Conservation (phyloP, 2,329 filamentous ascomycete genomes). For the Diaporthe australafricana region DNA sequence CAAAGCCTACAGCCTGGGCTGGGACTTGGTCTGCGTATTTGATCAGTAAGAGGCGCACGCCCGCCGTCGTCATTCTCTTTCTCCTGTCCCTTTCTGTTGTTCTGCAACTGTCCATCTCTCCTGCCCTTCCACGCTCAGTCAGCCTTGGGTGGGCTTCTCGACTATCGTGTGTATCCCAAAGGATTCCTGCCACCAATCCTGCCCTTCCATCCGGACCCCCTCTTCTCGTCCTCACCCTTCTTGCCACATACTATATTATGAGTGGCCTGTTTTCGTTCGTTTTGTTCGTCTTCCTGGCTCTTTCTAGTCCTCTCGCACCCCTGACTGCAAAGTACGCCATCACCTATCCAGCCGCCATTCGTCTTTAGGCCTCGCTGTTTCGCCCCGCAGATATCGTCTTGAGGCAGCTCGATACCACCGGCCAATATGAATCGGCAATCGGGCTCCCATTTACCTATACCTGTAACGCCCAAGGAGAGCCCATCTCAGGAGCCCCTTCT, state of each 20-base stretch:
- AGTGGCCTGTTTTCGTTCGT: neutral
- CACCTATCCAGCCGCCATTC: neutral
- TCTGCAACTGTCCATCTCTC: neutral
- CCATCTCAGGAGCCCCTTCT: constrained; percentile 35
- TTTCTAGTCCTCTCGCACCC: constrained; percentile 19
- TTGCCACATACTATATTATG: constrained; percentile 21
- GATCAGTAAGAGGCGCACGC: neutral
- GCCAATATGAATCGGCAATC: constrained; percentile 35
- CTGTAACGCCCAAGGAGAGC: constrained; percentile 35
- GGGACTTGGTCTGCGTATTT: neutral
- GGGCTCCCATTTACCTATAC: constrained; percentile 35
- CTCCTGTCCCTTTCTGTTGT: neutral
- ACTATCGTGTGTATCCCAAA: constrained; percentile 23
- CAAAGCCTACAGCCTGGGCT: neutral
- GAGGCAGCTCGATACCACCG: neutral
- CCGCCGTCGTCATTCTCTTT: neutral
- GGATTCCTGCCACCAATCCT: constrained; percentile 31
- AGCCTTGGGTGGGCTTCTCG: constrained; percentile 11
- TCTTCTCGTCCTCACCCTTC: neutral
- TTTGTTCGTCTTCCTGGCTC: neutral
- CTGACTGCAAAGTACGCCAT: constrained; percentile 3
- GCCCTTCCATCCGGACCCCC: constrained; percentile 20
- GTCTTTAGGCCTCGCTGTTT: neutral
- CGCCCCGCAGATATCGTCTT: neutral
- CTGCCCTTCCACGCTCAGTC: neutral